Conservation (phyloP, 805 yeast genomes). For the Kregervanrija pseudodelftensis region DNA sequence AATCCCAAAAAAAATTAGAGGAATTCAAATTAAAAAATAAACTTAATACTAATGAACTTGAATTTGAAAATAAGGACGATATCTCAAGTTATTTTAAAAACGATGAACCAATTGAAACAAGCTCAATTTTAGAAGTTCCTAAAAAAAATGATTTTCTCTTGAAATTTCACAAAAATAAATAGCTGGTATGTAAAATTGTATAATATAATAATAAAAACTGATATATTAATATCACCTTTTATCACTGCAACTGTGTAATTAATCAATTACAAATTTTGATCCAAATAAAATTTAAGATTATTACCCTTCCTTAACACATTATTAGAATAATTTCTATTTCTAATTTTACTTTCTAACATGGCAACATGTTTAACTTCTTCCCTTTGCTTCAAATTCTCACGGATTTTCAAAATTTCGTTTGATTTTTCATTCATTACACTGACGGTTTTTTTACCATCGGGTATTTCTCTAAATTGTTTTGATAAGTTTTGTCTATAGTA, state of each 20-base stretch:
- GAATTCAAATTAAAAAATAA: slow-evolving; percentile 7
- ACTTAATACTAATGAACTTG: slow-evolving; percentile 1
- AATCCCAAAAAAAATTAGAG: slow-evolving; percentile 35
- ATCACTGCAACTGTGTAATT: not conserved
- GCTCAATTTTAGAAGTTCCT: slow-evolving; percentile 5
- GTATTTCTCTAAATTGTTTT: slow-evolving; percentile 34
- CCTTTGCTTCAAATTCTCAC: slow-evolving; percentile 17
- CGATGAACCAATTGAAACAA: slow-evolving; percentile 11
- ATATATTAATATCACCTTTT: not conserved
- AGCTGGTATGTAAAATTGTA: no score
- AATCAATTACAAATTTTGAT: slow-evolving; percentile 7
- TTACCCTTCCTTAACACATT: slow-evolving; percentile 60
- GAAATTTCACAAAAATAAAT: no score
- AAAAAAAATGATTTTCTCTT: no score
- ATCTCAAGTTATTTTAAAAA: slow-evolving; percentile 9
- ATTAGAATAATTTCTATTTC: slow-evolving; percentile 27
- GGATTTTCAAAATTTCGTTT: slow-evolving; percentile 11
- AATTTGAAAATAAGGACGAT: slow-evolving; percentile 1
- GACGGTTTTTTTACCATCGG: slow-evolving; percentile 59
- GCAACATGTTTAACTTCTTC: slow-evolving; percentile 40
- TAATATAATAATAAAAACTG: no score
- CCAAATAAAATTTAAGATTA: slow-evolving; percentile 66
- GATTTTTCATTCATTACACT: slow-evolving; percentile 13
- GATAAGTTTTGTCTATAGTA: slow-evolving; percentile 56
- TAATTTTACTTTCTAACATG: slow-evolving; percentile 8